Evolutionary conservation across 2,329 filamentous ascomycete genomes (phyloP), one percentile per base, ranked within the genome.

Genomic region (Bertia moriformis): DNA sequence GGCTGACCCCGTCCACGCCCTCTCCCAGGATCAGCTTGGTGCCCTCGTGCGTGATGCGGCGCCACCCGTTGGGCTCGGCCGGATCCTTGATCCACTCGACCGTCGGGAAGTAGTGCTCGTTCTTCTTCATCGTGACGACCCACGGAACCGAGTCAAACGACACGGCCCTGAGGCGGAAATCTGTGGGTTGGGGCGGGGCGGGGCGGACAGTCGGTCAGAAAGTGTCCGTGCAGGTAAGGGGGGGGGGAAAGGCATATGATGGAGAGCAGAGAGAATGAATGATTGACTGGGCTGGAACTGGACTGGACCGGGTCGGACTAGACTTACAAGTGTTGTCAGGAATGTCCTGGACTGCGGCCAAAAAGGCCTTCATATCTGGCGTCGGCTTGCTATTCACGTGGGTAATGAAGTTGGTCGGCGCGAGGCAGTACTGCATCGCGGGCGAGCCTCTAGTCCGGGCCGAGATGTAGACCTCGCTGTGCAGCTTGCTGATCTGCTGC

Each of bases 71-170:
- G 2, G 65, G 58, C 45, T 76, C 72, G 4, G 58, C 59, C 13
- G 60, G 53, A 45, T 81, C 76, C 55, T 79, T 80, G 57, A 76
- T 71, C 68, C 75, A 79, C 51, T 82, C 77, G 57, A 75, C 72
- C 0, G 75, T 81, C 0, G 78, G 77, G 59, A 82, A 83, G 57
- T 98, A 98, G 60, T 98, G 91, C 55, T 98, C 89, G 50, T 95
- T 95, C 73, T 96, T 96, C 77, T 98, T 98, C 84, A 98, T 94
- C 5, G 91, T 96, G 29, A 93, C 84, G 14, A 98, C 87, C 87
- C 91, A 98, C 3, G 89, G 89, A 7, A 98, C 87, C 51, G 93
- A 93, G 58, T 98, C 91, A 53, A 98, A 98, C 0, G 91, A 96
- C 57, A 96, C 86, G 14, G 91, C 86, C 57, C 89, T 88, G 40